Conservation (phyloP, 352 stramenopile genomes). For the Plasmopara viticola region DNA sequence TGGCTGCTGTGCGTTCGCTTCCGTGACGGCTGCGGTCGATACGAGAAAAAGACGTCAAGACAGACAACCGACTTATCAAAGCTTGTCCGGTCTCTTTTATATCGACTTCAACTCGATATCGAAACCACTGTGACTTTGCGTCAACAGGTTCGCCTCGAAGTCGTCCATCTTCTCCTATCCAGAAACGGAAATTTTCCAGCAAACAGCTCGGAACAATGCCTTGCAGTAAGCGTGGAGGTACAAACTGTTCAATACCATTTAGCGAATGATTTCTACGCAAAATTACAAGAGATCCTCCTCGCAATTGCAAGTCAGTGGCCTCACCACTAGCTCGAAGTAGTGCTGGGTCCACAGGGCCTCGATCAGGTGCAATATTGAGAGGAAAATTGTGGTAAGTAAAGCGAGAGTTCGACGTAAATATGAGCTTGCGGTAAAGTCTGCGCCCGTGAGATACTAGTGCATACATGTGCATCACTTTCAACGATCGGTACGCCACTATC, state of each 20-base stretch:
- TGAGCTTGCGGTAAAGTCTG: conserved; percentile 93
- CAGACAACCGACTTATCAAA: conserved; percentile 55
- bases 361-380: conserved; percentile 51
- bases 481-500: conserved; percentile 90
- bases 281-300: conserved; percentile 88
- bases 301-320: conserved; percentile 47
- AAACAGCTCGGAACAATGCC: conserved; percentile 92
- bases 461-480: conserved; percentile 94
- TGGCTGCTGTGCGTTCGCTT: conserved; percentile 12
- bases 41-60: conserved; percentile 59
- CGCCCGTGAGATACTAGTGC: conserved; percentile 95
- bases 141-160: conserved; percentile 92
- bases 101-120: conserved; percentile 77
- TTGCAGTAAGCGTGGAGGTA: conserved; percentile 90
- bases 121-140: conserved; percentile 82
- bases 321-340: conserved; percentile 63
- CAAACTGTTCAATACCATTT: conserved; percentile 77
- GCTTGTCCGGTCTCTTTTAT: conserved; percentile 35
- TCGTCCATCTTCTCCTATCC: conserved; percentile 93
- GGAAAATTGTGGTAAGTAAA: conserved; percentile 91
- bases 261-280: conserved; percentile 59
- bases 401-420: conserved; percentile 96
- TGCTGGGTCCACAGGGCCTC: conserved; percentile 51
- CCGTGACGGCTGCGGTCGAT: conserved; percentile 33
- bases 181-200: conserved; percentile 95